Percentiles rank a stretch among this genome's conserved stretches.
phyloP scores from a whole-genome alignment of 176 grass and related monocot genomes.

The Chloris gayana region DNA sequence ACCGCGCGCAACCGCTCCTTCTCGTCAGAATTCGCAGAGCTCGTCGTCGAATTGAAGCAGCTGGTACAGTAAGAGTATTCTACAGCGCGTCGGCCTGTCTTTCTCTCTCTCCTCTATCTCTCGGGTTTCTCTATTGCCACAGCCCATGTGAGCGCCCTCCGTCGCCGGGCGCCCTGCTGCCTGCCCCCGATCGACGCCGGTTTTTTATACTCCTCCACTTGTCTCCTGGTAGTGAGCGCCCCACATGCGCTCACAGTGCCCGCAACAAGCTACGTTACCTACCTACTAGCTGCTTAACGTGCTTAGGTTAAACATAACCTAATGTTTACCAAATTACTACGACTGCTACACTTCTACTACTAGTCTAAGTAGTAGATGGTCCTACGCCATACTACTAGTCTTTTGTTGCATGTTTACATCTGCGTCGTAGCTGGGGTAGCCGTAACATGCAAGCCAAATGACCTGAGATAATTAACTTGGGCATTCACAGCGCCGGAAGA shows the following conservation, averaged over 20 bases:
- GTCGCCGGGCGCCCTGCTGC: conserved; percentile 49
- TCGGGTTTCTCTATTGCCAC: conserved; percentile 44
- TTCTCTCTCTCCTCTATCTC: not conserved
- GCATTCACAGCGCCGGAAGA: not conserved
- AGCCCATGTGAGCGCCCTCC: conserved; percentile 46
- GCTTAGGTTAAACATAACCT: not conserved
- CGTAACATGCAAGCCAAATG: not conserved
- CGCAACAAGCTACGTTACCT: not conserved
- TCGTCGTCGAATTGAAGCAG: not conserved
- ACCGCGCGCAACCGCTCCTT: not conserved
- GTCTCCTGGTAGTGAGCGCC: conserved; percentile 38
- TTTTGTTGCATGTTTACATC: not conserved
- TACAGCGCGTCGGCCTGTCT: not conserved
- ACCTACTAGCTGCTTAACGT: not conserved
- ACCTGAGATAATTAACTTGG: not conserved
- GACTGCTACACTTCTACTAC: not conserved
- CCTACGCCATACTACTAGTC: not conserved
- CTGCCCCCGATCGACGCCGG: conserved; percentile 41
- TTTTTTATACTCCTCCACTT: conserved; percentile 49
- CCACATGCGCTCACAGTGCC: conserved; percentile 43
- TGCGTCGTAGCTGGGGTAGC: conserved; percentile 1
- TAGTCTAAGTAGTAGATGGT: not conserved
- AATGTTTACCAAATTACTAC: conserved; percentile 10
- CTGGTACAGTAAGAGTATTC: not conserved
- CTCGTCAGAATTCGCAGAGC: conserved; percentile 11